A percentile compares a stretch with the other conserved stretches of the same genome.
These are phyloP conservation scores for Neurospora tetraspora DNA, from an alignment of 495 filamentous ascomycete species.

Conservation along the genomic window DNA sequence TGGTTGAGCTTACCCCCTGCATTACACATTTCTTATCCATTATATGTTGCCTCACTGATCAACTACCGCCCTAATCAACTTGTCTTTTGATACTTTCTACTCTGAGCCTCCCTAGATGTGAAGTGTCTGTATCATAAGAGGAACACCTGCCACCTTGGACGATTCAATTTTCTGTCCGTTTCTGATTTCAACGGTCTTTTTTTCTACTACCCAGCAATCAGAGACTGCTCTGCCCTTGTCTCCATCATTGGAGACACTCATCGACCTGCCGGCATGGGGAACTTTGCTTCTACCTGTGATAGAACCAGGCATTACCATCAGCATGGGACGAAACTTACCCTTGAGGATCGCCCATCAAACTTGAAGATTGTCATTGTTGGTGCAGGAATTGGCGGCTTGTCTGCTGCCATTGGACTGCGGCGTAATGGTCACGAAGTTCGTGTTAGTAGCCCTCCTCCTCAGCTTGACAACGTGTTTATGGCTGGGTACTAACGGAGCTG, in stretches of 20 bases:
- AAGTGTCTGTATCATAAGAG: background rate
- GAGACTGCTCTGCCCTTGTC: background rate
- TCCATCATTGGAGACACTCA: background rate
- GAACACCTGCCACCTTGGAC: background rate
- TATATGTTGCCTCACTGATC: background rate
- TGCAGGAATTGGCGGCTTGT: conserved; percentile 46
- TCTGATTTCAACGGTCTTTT: background rate
- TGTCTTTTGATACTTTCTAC: background rate
- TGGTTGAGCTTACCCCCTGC: background rate
- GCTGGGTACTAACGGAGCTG: background rate
- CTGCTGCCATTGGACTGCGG: conserved; percentile 43
- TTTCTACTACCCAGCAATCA: background rate
- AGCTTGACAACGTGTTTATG: conserved; percentile 3
- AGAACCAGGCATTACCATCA: background rate
- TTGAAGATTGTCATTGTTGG: conserved; percentile 41
- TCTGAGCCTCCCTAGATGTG: background rate
- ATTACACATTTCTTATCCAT: background rate
- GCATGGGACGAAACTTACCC: background rate
- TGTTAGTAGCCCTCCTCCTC: conserved; percentile 14
- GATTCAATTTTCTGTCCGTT: background rate
- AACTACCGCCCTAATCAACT: background rate
- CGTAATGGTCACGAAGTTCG: conserved; percentile 45
- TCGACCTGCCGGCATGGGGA: background rate
- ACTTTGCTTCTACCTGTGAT: background rate
- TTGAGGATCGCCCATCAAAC: conserved; percentile 4